Conservation (phyloP, 495 filamentous ascomycete genomes). For the Lepraria neglecta region DNA sequence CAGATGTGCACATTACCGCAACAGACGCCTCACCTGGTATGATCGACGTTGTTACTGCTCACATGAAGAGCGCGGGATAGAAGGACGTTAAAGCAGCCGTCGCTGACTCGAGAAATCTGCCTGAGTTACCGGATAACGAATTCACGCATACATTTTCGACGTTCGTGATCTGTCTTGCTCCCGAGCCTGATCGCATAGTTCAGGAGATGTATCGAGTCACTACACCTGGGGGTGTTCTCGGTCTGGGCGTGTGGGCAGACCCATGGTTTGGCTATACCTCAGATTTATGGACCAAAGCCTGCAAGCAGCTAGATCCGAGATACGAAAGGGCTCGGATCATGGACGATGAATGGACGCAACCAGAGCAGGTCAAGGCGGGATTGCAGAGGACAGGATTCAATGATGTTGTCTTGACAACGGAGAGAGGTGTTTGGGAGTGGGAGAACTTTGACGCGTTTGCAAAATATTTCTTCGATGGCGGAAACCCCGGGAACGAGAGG, state of each 20-base stretch:
- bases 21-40: constrained; percentile 15
- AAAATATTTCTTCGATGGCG: constrained; percentile 9
- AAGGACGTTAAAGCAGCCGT: background rate
- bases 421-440: background rate
- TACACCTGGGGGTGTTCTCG: constrained; percentile 5
- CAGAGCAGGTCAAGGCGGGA: background rate
- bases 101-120: constrained; percentile 6
- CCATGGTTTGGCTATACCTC: background rate
- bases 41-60: background rate
- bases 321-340: constrained; percentile 10
- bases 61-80: constrained; percentile 1
- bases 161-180: constrained; percentile 20
- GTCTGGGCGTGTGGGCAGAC: constrained; percentile 13
- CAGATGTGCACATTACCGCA: background rate
- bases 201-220: constrained; percentile 19
- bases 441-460: background rate
- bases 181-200: constrained; percentile 12
- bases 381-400: constrained; percentile 10
- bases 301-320: background rate
- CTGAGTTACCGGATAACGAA: background rate
- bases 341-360: constrained; percentile 15
- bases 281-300: constrained; percentile 12
- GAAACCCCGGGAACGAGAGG: background rate
- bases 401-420: constrained; percentile 11
- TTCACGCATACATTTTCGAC: constrained; percentile 16